phyloP scores from a whole-genome alignment of 2,329 filamentous ascomycete species.

The Calycina herbarum region DNA sequence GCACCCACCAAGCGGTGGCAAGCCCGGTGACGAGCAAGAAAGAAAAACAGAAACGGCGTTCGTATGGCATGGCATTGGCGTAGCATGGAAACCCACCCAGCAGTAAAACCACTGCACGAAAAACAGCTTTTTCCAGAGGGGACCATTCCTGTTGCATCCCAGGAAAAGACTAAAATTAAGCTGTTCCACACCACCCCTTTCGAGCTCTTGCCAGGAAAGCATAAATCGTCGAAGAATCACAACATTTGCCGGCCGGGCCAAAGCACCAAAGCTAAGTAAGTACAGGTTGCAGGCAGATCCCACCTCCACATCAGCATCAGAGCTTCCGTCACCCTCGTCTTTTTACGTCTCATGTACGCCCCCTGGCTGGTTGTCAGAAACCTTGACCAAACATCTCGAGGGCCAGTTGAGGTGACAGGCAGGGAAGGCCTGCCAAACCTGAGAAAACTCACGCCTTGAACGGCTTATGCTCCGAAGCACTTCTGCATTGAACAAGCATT shows the following conservation, averaged over 20 bases:
- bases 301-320: conserved; percentile 23
- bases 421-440: conserved; percentile 33
- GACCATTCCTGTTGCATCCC: conserved; percentile 3
- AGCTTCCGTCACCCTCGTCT: conserved; percentile 35
- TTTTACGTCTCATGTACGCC: conserved; percentile 30
- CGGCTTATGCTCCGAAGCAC: conserved; percentile 35
- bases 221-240: conserved; percentile 18
- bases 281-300: conserved; percentile 30
- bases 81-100: no score
- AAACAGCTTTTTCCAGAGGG: conserved; percentile 1
- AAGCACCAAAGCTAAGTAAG: conserved; percentile 14
- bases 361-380: conserved; percentile 32
- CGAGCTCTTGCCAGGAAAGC: conserved; percentile 16
- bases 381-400: conserved; percentile 35
- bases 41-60: neutral
- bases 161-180: conserved; percentile 4
- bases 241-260: conserved; percentile 27
- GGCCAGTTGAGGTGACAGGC: conserved; percentile 34
- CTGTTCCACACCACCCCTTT: conserved; percentile 19
- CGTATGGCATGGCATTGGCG: conserved; percentile 3
- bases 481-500: conserved; percentile 36
- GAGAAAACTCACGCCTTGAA: conserved; percentile 33
- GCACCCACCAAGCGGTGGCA: conserved; percentile 1
- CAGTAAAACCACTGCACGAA: neutral
- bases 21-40: neutral